These are phyloP conservation scores for Phyllachora maydis DNA, from an alignment of 2,329 filamentous ascomycete species.

Conservation along the genomic window DNA sequence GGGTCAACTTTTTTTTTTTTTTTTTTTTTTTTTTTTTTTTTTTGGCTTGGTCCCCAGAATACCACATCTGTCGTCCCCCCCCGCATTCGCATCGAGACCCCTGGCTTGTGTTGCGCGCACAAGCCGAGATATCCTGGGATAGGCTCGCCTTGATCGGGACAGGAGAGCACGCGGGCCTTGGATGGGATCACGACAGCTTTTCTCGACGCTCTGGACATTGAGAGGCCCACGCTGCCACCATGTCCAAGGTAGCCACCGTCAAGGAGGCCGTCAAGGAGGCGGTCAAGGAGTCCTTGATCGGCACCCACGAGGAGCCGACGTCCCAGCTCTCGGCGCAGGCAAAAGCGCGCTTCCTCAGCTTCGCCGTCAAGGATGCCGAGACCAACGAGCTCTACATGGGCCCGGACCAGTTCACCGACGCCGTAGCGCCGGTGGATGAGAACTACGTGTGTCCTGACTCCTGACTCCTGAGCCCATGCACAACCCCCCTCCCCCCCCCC, in stretches of 20 bases:
- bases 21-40: conserved; percentile 2
- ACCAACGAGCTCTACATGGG: conserved; percentile 64
- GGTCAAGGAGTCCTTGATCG: conserved; percentile 58
- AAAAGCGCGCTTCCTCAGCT: conserved; percentile 52
- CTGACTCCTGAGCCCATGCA: too few relatives aligned
- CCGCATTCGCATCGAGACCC: too few relatives aligned
- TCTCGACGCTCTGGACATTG: too few relatives aligned
- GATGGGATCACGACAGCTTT: too few relatives aligned
- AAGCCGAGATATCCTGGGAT: too few relatives aligned
- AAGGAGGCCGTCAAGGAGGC: conserved; percentile 44
- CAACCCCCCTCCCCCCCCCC: background rate
- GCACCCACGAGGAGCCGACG: conserved; percentile 25
- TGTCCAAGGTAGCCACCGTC: conserved; percentile 25
- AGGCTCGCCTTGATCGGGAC: too few relatives aligned
- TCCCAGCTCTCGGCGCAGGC: conserved; percentile 52
- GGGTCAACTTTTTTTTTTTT: conserved; percentile 2
- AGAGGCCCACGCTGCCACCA: conserved; percentile 9
- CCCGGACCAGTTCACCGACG: conserved; percentile 74
- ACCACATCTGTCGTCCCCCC: too few relatives aligned
- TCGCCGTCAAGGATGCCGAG: conserved; percentile 56
- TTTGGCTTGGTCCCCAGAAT: conserved; percentile 1
- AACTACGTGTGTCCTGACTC: conserved; percentile 70
- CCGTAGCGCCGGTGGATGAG: conserved; percentile 67
- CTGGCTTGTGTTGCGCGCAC: too few relatives aligned
- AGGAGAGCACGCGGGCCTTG: too few relatives aligned